A percentile compares a stretch with the other conserved stretches of the same genome.
phyloP scores from a whole-genome alignment of 106 monocot species.

The Alisma plantagoaquatica region DNA sequence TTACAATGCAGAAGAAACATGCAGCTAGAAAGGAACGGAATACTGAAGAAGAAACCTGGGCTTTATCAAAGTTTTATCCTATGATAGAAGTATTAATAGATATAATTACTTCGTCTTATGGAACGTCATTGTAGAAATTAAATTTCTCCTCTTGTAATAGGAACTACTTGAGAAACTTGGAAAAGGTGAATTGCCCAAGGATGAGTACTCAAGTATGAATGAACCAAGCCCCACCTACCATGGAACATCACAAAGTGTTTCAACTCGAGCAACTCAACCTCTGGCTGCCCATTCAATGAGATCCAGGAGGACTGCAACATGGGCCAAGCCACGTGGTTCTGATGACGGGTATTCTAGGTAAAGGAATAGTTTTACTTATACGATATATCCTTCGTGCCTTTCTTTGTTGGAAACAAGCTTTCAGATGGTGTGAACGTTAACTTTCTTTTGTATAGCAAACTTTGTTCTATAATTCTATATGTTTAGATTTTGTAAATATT shows the following conservation, averaged over 20 bases:
- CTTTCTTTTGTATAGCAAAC: too few relatives aligned
- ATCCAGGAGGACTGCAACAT: slow-evolving; percentile 80
- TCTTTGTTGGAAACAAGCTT: too few relatives aligned
- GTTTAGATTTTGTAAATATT: too few relatives aligned
- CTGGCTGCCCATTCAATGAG: slow-evolving; percentile 84
- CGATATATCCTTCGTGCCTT: not conserved
- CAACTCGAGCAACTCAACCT: slow-evolving; percentile 21
- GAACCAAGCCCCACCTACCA: slow-evolving; percentile 61
- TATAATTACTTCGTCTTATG: not conserved
- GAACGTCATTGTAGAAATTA: not conserved
- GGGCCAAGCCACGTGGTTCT: slow-evolving; percentile 81
- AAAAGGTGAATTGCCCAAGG: slow-evolving; percentile 66
- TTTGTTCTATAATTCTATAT: too few relatives aligned
- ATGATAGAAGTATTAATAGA: slow-evolving; percentile 66
- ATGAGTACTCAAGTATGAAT: slow-evolving; percentile 90
- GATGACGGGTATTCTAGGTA: slow-evolving; percentile 98
- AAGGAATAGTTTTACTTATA: too few relatives aligned
- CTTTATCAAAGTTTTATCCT: slow-evolving; percentile 83
- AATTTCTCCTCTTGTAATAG: slow-evolving; percentile 32
- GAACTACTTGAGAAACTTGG: slow-evolving; percentile 89
- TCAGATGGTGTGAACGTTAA: not conserved
- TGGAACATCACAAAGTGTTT: slow-evolving; percentile 32
- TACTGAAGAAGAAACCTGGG: slow-evolving; percentile 70
- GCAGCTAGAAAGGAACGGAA: slow-evolving; percentile 66
- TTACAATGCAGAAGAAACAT: slow-evolving; percentile 62